These are phyloP conservation scores for bread wheat (Triticum aestivum) DNA, from an alignment of 176 grass and related monocot genomes.

Conservation along the genomic window DNA sequence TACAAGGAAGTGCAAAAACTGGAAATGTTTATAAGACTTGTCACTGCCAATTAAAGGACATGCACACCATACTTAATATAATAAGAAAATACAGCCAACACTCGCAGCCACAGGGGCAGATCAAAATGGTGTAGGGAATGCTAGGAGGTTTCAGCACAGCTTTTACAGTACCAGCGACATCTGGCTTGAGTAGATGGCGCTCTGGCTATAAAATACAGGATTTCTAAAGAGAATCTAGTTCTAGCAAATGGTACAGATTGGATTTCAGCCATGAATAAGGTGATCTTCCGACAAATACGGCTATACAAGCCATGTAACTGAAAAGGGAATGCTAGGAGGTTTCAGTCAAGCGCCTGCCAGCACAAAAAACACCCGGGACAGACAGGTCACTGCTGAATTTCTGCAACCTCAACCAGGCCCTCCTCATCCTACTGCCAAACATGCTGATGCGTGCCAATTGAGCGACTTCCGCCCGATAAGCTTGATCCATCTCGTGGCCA, in stretches of 20 bases:
- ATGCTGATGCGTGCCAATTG: too few relatives aligned
- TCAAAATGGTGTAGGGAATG: neutral
- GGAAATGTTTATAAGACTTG: neutral
- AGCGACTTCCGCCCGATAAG: too few relatives aligned
- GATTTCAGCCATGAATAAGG: neutral
- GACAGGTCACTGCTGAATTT: too few relatives aligned
- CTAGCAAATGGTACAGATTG: neutral
- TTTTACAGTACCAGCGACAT: neutral
- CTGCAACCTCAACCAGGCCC: too few relatives aligned
- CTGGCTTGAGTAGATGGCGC: neutral
- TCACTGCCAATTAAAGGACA: neutral
- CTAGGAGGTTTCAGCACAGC: neutral
- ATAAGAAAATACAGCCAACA: neutral
- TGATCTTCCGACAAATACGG: neutral
- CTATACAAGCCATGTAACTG: neutral
- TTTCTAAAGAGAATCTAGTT: slow-evolving; percentile 6
- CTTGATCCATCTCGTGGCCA: too few relatives aligned
- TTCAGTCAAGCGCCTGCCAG: too few relatives aligned
- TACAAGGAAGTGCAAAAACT: neutral
- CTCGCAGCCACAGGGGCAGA: neutral
- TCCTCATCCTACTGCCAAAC: too few relatives aligned
- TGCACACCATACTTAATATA: neutral
- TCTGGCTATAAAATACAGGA: neutral
- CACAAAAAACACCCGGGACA: too few relatives aligned
- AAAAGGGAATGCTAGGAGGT: neutral